Evolutionary conservation across 495 filamentous ascomycete species (phyloP).

Genomic region (Penicillium daleae): DNA sequence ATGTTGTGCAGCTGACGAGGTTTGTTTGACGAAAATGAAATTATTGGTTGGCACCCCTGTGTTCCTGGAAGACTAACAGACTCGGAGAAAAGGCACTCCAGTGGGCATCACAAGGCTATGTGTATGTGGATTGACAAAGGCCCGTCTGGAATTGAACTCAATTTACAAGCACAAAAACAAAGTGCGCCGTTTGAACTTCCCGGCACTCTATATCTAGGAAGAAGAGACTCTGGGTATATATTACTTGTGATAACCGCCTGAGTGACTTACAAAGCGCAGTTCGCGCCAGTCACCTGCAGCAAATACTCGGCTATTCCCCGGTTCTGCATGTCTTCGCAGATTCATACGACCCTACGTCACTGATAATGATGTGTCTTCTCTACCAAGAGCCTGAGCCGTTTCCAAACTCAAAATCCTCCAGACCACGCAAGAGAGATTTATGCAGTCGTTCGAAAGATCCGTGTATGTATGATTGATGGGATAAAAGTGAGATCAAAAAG

Average conservation of each 20-base stretch:
- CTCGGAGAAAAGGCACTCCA: neutral
- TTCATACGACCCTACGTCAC: neutral
- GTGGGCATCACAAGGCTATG: neutral
- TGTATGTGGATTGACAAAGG: neutral
- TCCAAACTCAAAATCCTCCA: neutral
- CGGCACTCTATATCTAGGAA: neutral
- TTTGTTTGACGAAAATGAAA: neutral
- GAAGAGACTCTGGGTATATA: neutral
- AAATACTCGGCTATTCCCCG: too few relatives aligned
- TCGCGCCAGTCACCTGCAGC: neutral
- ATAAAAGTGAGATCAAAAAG: neutral
- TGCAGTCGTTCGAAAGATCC: neutral
- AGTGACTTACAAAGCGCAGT: neutral
- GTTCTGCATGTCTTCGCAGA: neutral
- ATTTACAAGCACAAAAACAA: neutral
- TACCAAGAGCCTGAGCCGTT: neutral
- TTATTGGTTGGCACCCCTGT: constrained; percentile 5
- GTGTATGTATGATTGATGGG: neutral
- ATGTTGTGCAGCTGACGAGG: neutral
- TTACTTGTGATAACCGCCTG: neutral
- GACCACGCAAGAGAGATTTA: neutral
- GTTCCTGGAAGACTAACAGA: neutral
- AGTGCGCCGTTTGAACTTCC: neutral
- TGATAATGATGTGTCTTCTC: neutral
- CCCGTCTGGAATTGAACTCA: neutral